phyloP scores from a whole-genome alignment of 1,284 basidiomycete genomes.

The Ustilago esculenta region DNA sequence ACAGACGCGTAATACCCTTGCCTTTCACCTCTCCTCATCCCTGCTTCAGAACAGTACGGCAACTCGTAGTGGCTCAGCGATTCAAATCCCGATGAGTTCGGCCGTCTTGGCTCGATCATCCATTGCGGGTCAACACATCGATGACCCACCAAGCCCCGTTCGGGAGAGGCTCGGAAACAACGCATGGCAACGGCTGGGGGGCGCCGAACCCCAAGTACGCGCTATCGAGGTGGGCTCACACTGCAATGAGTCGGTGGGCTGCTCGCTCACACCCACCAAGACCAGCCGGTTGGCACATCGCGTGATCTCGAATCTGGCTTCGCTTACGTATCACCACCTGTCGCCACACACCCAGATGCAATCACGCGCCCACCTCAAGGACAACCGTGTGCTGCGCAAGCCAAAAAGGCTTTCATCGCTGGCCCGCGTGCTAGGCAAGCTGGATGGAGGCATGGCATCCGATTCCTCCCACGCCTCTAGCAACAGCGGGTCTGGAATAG shows the following conservation, averaged over 20 bases:
- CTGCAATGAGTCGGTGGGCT: neutral
- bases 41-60: constrained; percentile 5
- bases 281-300: constrained; percentile 36
- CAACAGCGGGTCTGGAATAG: neutral
- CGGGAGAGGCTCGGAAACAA: no score
- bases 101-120: no score
- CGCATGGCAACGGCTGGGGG: no score
- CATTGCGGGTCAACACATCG: no score
- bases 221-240: no score
- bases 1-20: constrained; percentile 23
- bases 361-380: constrained; percentile 15
- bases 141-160: no score
- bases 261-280: constrained; percentile 2
- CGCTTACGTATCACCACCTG: constrained; percentile 61
- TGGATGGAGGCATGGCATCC: neutral
- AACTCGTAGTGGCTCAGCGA: no score
- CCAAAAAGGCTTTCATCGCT: constrained; percentile 22
- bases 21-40: constrained; percentile 38
- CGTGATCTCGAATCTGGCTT: constrained; percentile 46
- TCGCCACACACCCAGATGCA: constrained; percentile 63
- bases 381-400: constrained; percentile 4
- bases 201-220: no score
- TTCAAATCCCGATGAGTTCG: no score
- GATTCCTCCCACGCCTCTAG: neutral
- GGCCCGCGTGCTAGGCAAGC: constrained; percentile 26